Percentiles rank a stretch among this genome's conserved stretches.
These are phyloP conservation scores for Phanerochaete sordida DNA, from an alignment of 768 basidiomycete genomes.

Conservation along the genomic window DNA sequence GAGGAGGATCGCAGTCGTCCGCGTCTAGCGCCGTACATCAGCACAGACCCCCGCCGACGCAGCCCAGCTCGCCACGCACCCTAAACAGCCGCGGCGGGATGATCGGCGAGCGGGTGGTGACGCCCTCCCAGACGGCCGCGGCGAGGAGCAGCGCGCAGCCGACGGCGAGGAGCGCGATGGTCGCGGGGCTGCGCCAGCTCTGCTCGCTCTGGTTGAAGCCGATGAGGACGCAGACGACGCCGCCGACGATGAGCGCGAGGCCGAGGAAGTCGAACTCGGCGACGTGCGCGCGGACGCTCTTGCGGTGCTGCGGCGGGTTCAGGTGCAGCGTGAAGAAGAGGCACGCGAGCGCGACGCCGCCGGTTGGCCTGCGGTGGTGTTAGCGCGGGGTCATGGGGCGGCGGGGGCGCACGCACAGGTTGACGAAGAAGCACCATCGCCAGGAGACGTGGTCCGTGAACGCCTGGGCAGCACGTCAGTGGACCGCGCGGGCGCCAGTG, in stretches of 20 bases:
- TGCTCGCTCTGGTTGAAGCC: slow-evolving; percentile 35
- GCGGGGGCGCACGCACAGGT: slow-evolving; percentile 19
- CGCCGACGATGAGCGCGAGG: slow-evolving; percentile 30
- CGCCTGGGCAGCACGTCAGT: slow-evolving; percentile 15
- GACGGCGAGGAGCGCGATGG: slow-evolving; percentile 34
- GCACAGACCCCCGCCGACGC: background rate
- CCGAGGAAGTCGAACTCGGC: slow-evolving; percentile 38
- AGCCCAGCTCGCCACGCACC: slow-evolving; percentile 9
- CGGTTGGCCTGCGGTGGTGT: slow-evolving; percentile 28
- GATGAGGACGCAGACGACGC: slow-evolving; percentile 34
- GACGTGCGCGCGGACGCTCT: slow-evolving; percentile 28
- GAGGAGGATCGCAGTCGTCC: slow-evolving; percentile 33
- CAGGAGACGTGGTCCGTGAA: slow-evolving; percentile 35
- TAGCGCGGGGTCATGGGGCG: background rate
- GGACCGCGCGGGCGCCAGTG: background rate
- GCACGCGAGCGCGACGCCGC: slow-evolving; percentile 28
- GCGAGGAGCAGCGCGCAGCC: slow-evolving; percentile 29
- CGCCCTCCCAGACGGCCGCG: slow-evolving; percentile 31
- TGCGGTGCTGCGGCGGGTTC: slow-evolving; percentile 29
- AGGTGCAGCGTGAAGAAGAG: slow-evolving; percentile 35
- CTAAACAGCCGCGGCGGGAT: slow-evolving; percentile 38
- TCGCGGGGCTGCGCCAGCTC: slow-evolving; percentile 28
- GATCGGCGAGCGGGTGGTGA: slow-evolving; percentile 32
- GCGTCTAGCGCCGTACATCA: slow-evolving; percentile 24
- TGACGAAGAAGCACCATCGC: slow-evolving; percentile 40